These are phyloP conservation scores for Ophiocordyceps camponoti-rufipedis DNA, from an alignment of 2,329 filamentous ascomycete species.

Conservation along the genomic window DNA sequence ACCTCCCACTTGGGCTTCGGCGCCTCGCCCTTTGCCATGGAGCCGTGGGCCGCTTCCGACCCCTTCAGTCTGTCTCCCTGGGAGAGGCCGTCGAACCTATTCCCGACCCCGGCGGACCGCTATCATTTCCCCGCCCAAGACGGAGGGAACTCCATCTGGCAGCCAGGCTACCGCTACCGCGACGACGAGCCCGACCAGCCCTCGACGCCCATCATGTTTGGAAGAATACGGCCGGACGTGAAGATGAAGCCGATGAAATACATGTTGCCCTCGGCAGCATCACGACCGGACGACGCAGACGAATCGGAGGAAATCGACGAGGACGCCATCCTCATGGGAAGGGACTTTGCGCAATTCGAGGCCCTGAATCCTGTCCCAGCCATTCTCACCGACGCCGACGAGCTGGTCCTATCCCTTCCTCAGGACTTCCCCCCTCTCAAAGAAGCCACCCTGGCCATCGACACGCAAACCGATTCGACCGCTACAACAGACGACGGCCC, in stretches of 20 bases:
- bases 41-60: constrained; percentile 3
- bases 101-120: constrained; percentile 8
- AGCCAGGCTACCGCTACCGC: constrained; percentile 6
- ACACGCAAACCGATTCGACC: constrained; percentile 1
- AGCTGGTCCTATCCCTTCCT: neutral
- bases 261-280: neutral
- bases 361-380: neutral
- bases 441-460: neutral
- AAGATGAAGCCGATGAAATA: constrained; percentile 2
- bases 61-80: constrained; percentile 1
- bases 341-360: neutral
- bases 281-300: neutral
- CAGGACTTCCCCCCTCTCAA: neutral
- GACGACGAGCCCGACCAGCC: constrained; percentile 4
- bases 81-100: constrained; percentile 2
- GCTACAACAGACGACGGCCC: constrained; percentile 2
- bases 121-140: constrained; percentile 14
- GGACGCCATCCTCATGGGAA: constrained; percentile 6
- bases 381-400: neutral
- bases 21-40: constrained; percentile 3
- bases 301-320: constrained; percentile 10
- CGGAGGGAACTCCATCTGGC: constrained; percentile 16
- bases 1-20: constrained; percentile 7
- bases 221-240: constrained; percentile 2
- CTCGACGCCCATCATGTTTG: neutral